Base-by-base conservation (phyloP, 106 monocot genomes). In the Dioscorea dumetorum region DNA sequence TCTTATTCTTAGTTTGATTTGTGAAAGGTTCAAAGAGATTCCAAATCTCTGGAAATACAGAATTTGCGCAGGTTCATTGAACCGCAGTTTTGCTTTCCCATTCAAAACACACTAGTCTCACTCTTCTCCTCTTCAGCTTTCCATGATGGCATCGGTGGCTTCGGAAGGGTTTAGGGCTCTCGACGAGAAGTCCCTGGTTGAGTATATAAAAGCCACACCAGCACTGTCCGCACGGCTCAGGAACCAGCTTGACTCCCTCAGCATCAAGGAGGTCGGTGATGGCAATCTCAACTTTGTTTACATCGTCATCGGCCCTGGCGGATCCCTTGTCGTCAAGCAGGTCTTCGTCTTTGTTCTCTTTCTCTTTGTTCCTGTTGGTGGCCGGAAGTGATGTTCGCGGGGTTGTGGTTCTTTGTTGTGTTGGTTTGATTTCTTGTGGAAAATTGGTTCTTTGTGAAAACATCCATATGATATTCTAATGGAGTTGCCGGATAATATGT, bases 221-320 rank as follows among this genome's bases (percentile, higher is more conserved):
- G 70, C 80, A 5, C 70, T 97, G 49, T 28, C 24, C 57, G 56
- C 76, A 12, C 74, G 41, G 32, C 76, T 97, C 18, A 92, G 86
- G 2, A 22, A 70, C 56, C 74, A 65, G 19, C 33, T 85, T 5
- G 80, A 87, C 4, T 70, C 57, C 15, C 28, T 97, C 66, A 53
- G 61, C 66, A 58, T 97, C 50, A 84, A 77, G 67, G 97, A 97
- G 60, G 92, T 97, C 67, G 97, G 97, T 31, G 97, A 97, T 64
- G 97, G 97, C 22, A 97, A 97, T 58, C 91, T 97, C 70, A 97
- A 97, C 71, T 97, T 92, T 79, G 97, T 97, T 72, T 97, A 97
- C 79, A 92, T 97, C 73, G 89, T 97, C 67, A 18, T 69, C 72
- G 80, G 73, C 62, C 72, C 82, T 28, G 59, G 70, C 48, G 97